A percentile compares a stretch with the other conserved stretches of the same genome.
Evolutionary conservation across 176 grass and related monocot species (phyloP).

Genomic region (Carex pumila): DNA sequence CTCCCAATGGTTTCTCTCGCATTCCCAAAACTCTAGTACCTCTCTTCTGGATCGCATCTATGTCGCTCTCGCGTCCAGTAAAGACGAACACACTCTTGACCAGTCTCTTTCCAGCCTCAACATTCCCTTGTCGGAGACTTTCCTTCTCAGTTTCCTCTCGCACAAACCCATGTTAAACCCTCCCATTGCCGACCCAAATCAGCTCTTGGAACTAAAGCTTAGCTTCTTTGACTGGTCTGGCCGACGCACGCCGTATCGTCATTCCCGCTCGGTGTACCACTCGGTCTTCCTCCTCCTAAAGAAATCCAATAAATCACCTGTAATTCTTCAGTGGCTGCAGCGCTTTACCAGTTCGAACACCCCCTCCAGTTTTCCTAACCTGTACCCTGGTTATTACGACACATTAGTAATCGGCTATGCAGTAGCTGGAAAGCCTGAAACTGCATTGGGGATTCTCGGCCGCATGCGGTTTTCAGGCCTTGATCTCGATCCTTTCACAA

Average conservation of each 20-base stretch:
- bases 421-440: constrained; percentile 74
- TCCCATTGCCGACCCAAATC: constrained; percentile 8
- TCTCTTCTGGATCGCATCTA: constrained; percentile 70
- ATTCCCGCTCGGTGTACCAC: constrained; percentile 60
- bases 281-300: constrained; percentile 51
- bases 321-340: constrained; percentile 80
- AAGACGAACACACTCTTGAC: constrained; percentile 39
- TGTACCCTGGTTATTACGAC: constrained; percentile 53
- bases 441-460: constrained; percentile 48
- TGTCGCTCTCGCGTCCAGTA: constrained; percentile 33
- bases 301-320: constrained; percentile 28
- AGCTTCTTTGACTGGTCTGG: constrained; percentile 91
- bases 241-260: constrained; percentile 37
- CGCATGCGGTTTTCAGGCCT: constrained; percentile 72
- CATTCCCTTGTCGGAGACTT: constrained; percentile 43
- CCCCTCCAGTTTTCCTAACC: neutral
- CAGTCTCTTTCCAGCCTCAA: constrained; percentile 15
- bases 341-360: constrained; percentile 42
- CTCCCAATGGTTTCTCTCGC: constrained; percentile 52
- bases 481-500: constrained; percentile 54
- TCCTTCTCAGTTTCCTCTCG: constrained; percentile 46
- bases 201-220: constrained; percentile 60
- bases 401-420: constrained; percentile 77
- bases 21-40: neutral
- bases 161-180: constrained; percentile 30